Conservation (phyloP, 2,329 filamentous ascomycete genomes). For the Phialophora verrucosa region DNA sequence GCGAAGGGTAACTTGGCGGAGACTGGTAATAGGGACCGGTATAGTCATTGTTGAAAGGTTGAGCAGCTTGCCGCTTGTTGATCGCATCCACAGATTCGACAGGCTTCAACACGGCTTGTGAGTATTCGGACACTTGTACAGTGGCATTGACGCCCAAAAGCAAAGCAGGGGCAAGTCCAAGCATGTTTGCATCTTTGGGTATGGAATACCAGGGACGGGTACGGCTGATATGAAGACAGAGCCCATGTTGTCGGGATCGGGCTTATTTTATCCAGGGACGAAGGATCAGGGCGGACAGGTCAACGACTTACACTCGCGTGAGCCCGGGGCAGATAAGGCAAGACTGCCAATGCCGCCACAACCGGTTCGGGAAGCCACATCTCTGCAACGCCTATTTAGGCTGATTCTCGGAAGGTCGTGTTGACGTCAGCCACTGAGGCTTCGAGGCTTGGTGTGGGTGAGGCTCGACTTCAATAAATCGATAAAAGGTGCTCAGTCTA, state of each 20-base stretch:
- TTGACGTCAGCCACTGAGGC: conserved; percentile 24
- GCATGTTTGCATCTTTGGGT: conserved; percentile 20
- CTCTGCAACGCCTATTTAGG: conserved; percentile 21
- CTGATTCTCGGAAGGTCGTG: conserved; percentile 20
- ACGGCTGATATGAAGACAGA: conserved; percentile 8
- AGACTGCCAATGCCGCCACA: conserved; percentile 30
- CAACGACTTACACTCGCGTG: conserved; percentile 29
- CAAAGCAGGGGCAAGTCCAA: conserved; percentile 25
- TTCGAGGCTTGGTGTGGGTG: not conserved
- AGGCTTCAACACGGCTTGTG: conserved; percentile 33
- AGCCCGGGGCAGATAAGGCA: conserved; percentile 24
- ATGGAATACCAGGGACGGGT: not conserved
- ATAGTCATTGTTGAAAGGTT: conserved; percentile 36
- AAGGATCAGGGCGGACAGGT: not conserved
- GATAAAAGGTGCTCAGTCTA: not conserved
- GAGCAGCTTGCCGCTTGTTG: conserved; percentile 31
- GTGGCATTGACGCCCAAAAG: conserved; percentile 30
- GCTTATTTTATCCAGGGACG: conserved; percentile 7
- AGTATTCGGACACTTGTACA: conserved; percentile 27
- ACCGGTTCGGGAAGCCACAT: conserved; percentile 32
- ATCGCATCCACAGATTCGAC: conserved; percentile 32
- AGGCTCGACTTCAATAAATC: conserved; percentile 5
- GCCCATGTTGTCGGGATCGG: conserved; percentile 5
- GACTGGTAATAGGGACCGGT: conserved; percentile 49
- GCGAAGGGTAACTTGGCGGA: conserved; percentile 79